These are phyloP conservation scores for Cyanidium caldarium DNA, from an alignment of 23 red algal species.

Conservation along the genomic window DNA sequence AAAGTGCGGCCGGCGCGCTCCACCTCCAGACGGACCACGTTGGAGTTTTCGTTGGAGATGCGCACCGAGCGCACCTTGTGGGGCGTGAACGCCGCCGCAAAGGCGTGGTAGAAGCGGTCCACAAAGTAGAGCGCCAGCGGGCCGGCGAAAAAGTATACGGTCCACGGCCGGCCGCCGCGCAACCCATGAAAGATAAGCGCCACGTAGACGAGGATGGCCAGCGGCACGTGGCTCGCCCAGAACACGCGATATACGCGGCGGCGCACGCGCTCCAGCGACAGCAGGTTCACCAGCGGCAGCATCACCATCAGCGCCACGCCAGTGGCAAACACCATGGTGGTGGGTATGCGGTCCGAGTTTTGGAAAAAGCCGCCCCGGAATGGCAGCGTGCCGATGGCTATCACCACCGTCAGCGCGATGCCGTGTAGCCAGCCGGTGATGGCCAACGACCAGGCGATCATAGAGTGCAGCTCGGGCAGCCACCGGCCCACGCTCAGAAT, in stretches of 20 bases:
- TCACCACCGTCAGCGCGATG: not conserved
- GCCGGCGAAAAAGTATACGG: not conserved
- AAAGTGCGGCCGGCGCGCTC: not conserved
- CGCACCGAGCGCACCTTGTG: not conserved
- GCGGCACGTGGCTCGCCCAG: conserved; percentile 2
- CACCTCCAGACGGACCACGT: not conserved
- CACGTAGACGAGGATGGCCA: not conserved
- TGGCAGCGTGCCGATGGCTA: not conserved
- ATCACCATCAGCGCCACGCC: not conserved
- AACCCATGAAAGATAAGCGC: not conserved
- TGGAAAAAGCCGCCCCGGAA: not conserved
- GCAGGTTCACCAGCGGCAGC: not conserved
- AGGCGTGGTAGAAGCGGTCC: not conserved
- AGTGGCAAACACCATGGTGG: not conserved
- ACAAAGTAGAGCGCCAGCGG: not conserved
- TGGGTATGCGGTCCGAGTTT: not conserved
- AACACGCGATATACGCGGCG: conserved; percentile 1
- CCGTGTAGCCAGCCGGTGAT: not conserved
- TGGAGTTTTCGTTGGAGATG: not conserved
- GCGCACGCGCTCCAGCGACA: not conserved
- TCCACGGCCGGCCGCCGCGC: not conserved
- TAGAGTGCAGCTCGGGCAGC: conserved; percentile 1
- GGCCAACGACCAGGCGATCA: conserved; percentile 1
- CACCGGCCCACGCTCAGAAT: conserved; percentile 3
- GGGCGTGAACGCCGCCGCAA: conserved; percentile 5